phyloP scores from a whole-genome alignment of 768 basidiomycete genomes.

The Coprinopsis sp. region DNA sequence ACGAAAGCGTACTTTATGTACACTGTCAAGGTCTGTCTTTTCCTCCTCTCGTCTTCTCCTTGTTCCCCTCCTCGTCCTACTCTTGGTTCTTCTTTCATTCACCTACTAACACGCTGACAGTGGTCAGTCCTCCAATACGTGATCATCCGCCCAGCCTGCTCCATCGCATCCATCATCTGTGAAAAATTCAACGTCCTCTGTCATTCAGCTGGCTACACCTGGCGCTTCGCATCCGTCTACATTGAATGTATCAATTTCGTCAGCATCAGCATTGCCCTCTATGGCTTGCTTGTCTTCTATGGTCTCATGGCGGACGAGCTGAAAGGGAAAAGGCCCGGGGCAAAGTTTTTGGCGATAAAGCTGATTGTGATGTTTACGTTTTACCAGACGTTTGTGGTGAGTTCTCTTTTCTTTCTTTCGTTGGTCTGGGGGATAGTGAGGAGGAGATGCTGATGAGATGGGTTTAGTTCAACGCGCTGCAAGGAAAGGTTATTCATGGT shows the following conservation, averaged over 20 bases:
- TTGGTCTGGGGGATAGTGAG: not conserved
- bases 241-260: constrained; percentile 70
- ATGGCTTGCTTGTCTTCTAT: constrained; percentile 83
- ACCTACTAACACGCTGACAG: constrained; percentile 25
- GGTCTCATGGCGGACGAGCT: constrained; percentile 77
- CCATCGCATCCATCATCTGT: constrained; percentile 77
- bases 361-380: constrained; percentile 85
- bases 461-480: constrained; percentile 57
- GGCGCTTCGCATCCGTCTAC: constrained; percentile 64
- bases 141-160: constrained; percentile 60
- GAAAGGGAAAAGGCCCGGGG: constrained; percentile 66
- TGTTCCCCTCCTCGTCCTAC: not conserved
- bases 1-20: constrained; percentile 91
- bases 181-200: constrained; percentile 68
- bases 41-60: not conserved
- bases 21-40: constrained; percentile 62
- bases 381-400: constrained; percentile 75
- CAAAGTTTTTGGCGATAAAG: constrained; percentile 87
- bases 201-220: constrained; percentile 51
- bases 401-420: constrained; percentile 19
- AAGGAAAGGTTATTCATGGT: constrained; percentile 68
- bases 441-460: not conserved
- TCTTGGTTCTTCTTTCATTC: not conserved
- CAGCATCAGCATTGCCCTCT: constrained; percentile 83
- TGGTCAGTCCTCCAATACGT: constrained; percentile 91